Evolutionary conservation across 768 basidiomycete genomes (phyloP), one percentile per base, ranked within the genome.

Genomic region (Tricholoma furcatifolium): DNA sequence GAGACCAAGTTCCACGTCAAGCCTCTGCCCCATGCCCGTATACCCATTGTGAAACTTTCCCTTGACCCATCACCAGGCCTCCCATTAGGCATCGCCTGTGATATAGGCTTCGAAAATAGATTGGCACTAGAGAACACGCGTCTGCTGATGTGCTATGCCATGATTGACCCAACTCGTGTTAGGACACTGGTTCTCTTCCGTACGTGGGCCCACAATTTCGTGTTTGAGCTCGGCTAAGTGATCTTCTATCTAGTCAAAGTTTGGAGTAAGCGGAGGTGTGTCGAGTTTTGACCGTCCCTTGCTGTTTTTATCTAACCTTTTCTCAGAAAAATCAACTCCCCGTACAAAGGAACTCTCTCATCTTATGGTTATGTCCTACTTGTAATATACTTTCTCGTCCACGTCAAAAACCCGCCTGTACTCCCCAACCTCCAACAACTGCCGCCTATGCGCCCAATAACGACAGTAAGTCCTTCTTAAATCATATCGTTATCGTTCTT

Each of bases 31-130:
- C 90, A 94, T 72, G 96, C 96, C 10, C 88, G 96, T 62, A 98
- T 98, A 77, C 96, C 96, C 31, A 99, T 99, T 66, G 93, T 99
- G 65, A 99, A 99, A 75, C 79, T 99, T 49, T 93, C 91, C 20
- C 81, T 98, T 21, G 87, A 92, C 66, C 91, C 92, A 15, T 90
- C 91, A 2, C 85, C 85, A 10, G 84, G 86, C 4, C 74, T 93
- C 12, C 87, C 88, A 8, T 79, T 83, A 46, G 95, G 94, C 51
- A 96, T 99, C 61, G 91, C 95, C 6, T 98, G 96, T 67, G 96
- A 99, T 68, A 99, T 99, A 59, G 96, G 96, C 15, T 98, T 98
- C 62, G 96, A 97, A 76, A 98, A 98, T 71, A 82, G 95, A 63
- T 78, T 99, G 50, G 96, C 96, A 23, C 77, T 99, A 51, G 96